phyloP scores from a whole-genome alignment of 169 alveolate genomes.

The Plasmodium berghei region DNA sequence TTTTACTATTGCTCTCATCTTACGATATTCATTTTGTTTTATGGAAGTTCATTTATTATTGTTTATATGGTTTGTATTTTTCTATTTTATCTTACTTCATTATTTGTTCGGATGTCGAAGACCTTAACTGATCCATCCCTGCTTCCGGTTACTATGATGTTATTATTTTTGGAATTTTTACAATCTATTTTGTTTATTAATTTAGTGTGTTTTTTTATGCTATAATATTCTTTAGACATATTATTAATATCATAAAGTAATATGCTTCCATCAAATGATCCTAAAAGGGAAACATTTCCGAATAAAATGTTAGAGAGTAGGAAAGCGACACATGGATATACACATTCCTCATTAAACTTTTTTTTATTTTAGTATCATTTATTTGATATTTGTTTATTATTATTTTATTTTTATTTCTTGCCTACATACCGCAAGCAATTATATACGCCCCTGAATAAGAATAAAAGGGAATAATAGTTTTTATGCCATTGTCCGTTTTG shows the following conservation, averaged over 20 bases:
- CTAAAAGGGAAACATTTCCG: conserved; percentile 25
- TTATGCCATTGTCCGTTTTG: conserved; percentile 84
- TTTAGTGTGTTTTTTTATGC: conserved; percentile 89
- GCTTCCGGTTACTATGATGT: conserved; percentile 91
- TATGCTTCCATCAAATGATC: conserved; percentile 91
- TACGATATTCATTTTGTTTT: too few relatives aligned
- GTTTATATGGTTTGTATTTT: too few relatives aligned
- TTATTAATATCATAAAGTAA: conserved; percentile 88
- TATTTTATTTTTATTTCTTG: background rate
- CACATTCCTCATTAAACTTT: background rate
- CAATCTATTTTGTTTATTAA: conserved; percentile 90
- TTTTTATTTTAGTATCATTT: background rate
- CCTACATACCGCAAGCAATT: conserved; percentile 74
- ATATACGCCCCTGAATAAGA: conserved; percentile 83
- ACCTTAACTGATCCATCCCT: conserved; percentile 91
- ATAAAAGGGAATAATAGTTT: conserved; percentile 86
- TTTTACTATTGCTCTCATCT: too few relatives aligned
- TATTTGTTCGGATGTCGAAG: conserved; percentile 90
- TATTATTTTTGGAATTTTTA: conserved; percentile 89
- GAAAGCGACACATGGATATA: background rate
- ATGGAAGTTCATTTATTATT: too few relatives aligned
- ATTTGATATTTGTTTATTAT: background rate
- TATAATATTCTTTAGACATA: conserved; percentile 83
- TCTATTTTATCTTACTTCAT: conserved; percentile 18
- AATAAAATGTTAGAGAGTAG: background rate